phyloP scores from a whole-genome alignment of 164 flowering plant genomes.

The Aristolochia fimbriata region DNA sequence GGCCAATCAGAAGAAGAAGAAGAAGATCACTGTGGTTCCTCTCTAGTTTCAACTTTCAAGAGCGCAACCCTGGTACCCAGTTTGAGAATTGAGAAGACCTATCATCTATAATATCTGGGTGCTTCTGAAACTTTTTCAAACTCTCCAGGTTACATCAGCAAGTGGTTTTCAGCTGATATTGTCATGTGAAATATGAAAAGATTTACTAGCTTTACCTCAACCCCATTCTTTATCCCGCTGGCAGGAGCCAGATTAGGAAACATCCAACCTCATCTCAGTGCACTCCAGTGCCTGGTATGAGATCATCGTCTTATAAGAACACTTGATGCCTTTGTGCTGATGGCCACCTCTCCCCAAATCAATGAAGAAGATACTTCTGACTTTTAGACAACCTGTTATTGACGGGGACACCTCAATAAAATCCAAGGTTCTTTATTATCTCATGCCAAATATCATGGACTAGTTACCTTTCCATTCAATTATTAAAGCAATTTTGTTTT shows the following conservation, averaged over 20 bases:
- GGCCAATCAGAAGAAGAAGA: too few relatives aligned
- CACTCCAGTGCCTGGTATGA: background rate
- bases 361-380: background rate
- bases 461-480: background rate
- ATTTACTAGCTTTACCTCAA: background rate
- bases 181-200: slow-evolving; percentile 1
- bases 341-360: slow-evolving; percentile 6
- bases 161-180: background rate
- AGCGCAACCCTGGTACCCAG: too few relatives aligned
- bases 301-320: background rate
- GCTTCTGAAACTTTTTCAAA: too few relatives aligned
- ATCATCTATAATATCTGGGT: too few relatives aligned
- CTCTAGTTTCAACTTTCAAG: too few relatives aligned
- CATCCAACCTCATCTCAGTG: background rate
- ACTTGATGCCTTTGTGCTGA: background rate
- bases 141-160: background rate
- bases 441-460: background rate
- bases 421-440: background rate
- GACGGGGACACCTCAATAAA: slow-evolving; percentile 1
- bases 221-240: slow-evolving; percentile 2
- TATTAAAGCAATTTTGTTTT: background rate
- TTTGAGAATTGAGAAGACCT: too few relatives aligned
- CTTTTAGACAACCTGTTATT: slow-evolving; percentile 9
- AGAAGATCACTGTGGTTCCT: too few relatives aligned
- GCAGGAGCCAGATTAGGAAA: slow-evolving; percentile 9